Evolutionary conservation across 129 eudicot genomes (phyloP), one percentile per base, ranked within the genome.

Genomic region (Escallonia rubra): DNA sequence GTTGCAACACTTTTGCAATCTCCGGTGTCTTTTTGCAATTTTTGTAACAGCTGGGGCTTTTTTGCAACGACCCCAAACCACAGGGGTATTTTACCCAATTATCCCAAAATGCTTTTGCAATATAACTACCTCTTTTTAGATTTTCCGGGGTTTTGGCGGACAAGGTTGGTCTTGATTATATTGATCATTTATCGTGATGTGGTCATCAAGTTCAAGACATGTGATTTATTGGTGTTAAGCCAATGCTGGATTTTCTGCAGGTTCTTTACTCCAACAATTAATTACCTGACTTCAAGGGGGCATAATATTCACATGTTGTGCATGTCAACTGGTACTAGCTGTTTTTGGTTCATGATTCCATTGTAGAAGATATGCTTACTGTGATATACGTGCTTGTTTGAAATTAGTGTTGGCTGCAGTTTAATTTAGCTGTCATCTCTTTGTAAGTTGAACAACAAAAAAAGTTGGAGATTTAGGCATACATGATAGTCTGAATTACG

Each of bases 231-330:
- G 12, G 2, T 6, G 55, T 8, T 50, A 50, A 50, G 12, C 3
- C 10, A 2, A 3, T 11, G 55, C 10, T 3, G 55, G 12, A 10
- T 52, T 67, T 42, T 68, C 49, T 80, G 87, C 83, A 91, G 98
- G 96, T 91, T 91, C 70, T 91, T 91, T 79, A 77, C 98, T 70
- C 96, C 96, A 45, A 78, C 90, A 7, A 81, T 91, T 57, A 91
- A 88, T 76, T 84, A 86, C 58, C 73, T 91, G 79, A 79, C 75
- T 68, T 79, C 89, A 10, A 73, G 82, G 74, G 95, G 95, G 52
- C 82, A 86, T 82, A 83, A 83, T 40, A 44, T 88, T 59, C 82
- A 75, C 75, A 80, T 91, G 67, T 57, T 91, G 65, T 91, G 98
- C 95, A 67, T 91, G 76, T 91, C 98, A 67, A 91, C 85, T 16